phyloP scores from a whole-genome alignment of 2,329 filamentous ascomycete species.

The Penicillium thymicola region DNA sequence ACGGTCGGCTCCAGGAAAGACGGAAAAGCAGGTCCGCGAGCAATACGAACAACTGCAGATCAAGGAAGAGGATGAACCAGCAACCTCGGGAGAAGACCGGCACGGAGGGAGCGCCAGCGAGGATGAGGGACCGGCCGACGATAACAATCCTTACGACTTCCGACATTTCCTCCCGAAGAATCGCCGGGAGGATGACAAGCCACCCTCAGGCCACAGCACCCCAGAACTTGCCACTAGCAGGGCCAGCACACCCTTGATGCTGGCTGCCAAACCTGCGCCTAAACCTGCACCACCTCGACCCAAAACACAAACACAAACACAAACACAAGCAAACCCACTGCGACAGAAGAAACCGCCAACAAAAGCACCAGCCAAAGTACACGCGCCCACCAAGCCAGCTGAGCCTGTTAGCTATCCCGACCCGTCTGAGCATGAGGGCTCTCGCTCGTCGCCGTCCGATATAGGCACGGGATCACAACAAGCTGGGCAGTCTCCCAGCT shows the following conservation, averaged over 20 bases:
- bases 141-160: conserved; percentile 49
- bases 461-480: conserved; percentile 33
- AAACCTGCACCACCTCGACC: conserved; percentile 26
- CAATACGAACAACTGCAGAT: conserved; percentile 64
- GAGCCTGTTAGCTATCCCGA: conserved; percentile 28
- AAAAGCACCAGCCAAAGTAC: conserved; percentile 22
- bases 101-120: conserved; percentile 31
- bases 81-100: conserved; percentile 32
- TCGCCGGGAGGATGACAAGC: conserved; percentile 34
- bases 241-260: conserved; percentile 34
- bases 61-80: conserved; percentile 36
- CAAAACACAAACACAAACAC: conserved; percentile 30
- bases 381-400: conserved; percentile 1
- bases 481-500: conserved; percentile 34
- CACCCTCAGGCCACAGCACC: conserved; percentile 33
- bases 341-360: conserved; percentile 27
- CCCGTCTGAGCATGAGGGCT: conserved; percentile 24
- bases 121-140: conserved; percentile 43
- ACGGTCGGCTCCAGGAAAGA: conserved; percentile 63
- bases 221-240: conserved; percentile 38
- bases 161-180: conserved; percentile 48
- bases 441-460: conserved; percentile 33
- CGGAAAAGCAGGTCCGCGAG: conserved; percentile 62
- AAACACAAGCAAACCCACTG: conserved; percentile 34
- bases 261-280: conserved; percentile 27